phyloP scores from a whole-genome alignment of 148 eudicot species.

The Arbutus unedo region DNA sequence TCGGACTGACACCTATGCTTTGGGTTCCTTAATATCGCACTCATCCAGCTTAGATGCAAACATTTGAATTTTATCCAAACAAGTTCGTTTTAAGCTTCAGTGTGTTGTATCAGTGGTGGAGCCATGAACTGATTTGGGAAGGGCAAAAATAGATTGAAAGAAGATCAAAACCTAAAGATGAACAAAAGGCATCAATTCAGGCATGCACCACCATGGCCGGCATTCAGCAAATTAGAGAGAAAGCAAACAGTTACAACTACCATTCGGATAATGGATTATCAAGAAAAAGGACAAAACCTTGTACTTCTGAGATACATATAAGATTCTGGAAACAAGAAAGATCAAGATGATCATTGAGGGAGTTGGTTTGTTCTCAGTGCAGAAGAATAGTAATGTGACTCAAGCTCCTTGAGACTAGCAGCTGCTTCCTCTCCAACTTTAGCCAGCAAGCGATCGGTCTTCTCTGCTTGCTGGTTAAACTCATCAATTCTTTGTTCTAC shows the following conservation, averaged over 20 bases:
- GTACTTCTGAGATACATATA: background rate
- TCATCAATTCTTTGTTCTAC: constrained; percentile 71
- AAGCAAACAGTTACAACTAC: background rate
- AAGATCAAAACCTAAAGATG: too few relatives aligned
- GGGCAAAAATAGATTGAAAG: too few relatives aligned
- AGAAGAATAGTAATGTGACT: constrained; percentile 76
- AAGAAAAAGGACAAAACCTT: background rate
- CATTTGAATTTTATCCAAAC: too few relatives aligned
- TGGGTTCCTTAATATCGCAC: too few relatives aligned
- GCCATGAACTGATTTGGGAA: too few relatives aligned
- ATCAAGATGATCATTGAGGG: constrained; percentile 17
- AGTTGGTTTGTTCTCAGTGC: constrained; percentile 36
- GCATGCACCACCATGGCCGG: too few relatives aligned
- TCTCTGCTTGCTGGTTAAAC: constrained; percentile 56
- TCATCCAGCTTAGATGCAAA: too few relatives aligned
- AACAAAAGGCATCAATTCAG: too few relatives aligned
- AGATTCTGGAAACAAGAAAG: background rate
- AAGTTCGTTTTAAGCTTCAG: too few relatives aligned
- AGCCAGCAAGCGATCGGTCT: constrained; percentile 50
- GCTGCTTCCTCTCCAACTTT: constrained; percentile 90
- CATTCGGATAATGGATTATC: background rate
- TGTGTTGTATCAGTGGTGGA: too few relatives aligned
- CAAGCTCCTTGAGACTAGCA: constrained; percentile 83
- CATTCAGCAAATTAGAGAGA: too few relatives aligned
- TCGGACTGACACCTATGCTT: too few relatives aligned